Evolutionary conservation across 129 eudicot species (phyloP).

Genomic region (Tanacetum coccineum): DNA sequence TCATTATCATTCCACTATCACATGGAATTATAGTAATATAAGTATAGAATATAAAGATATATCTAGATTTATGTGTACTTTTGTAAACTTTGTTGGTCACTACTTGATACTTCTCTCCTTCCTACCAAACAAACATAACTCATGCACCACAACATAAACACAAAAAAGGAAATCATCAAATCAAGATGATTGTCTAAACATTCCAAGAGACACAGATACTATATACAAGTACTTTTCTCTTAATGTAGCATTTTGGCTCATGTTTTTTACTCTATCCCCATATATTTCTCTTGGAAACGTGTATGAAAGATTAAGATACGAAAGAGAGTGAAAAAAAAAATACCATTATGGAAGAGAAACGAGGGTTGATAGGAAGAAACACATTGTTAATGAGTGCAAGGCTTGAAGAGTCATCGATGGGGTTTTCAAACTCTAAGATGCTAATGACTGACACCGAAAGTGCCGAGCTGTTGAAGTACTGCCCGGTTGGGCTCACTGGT

Average conservation of each 20-base stretch:
- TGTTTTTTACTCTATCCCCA: neutral
- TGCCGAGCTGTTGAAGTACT: slow-evolving; percentile 57
- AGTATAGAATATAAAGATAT: neutral
- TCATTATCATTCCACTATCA: slow-evolving; percentile 4
- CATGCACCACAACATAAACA: slow-evolving; percentile 1
- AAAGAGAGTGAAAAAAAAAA: neutral
- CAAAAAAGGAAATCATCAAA: neutral
- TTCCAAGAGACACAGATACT: too few relatives aligned
- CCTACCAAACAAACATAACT: neutral
- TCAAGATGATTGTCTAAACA: neutral
- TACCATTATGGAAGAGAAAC: slow-evolving; percentile 86
- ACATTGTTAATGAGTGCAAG: slow-evolving; percentile 38
- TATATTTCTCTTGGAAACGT: too few relatives aligned
- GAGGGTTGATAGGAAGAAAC: slow-evolving; percentile 66
- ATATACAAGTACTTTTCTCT: too few relatives aligned
- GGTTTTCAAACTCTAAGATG: slow-evolving; percentile 51
- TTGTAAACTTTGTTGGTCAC: neutral
- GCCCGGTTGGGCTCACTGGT: slow-evolving; percentile 70
- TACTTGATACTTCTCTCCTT: slow-evolving; percentile 8
- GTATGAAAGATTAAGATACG: neutral
- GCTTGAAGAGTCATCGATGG: slow-evolving; percentile 42
- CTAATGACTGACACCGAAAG: slow-evolving; percentile 44
- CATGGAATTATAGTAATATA: neutral
- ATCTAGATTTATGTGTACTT: neutral
- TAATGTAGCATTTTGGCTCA: too few relatives aligned